Evolutionary conservation across 345 rosid genomes (phyloP), one percentile per base, ranked within the genome.

Genomic region (Brassica rapa): DNA sequence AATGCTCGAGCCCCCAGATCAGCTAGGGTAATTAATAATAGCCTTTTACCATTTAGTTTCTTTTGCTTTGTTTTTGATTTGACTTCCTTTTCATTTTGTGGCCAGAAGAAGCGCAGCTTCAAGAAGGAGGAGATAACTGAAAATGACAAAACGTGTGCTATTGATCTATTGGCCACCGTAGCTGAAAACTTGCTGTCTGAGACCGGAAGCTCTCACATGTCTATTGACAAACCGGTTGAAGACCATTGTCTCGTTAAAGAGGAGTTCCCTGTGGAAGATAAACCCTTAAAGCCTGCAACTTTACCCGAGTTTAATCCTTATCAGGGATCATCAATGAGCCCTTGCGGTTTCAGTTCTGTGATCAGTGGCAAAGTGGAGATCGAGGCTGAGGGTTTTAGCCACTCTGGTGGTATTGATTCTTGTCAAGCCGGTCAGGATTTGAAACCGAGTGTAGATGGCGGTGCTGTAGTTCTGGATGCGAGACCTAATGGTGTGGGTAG

Each of bases 111-210:
- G 88, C 87, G 96, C 76, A 41, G 81, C 75, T 60, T 87, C 1
- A 83, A 80, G 70, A 83, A 87, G 86, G 85, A 87, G 86, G 85
- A 80, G 76, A 81, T 77, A 72, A 37, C 15, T 62, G 91, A 82
- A 77, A 91, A 84, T 77, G 84, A 81, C 53, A 79, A 82, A 77
- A 82, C 83, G 85, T 81, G 88, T 81, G 89, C 97, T 4, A 89
- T 95, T 77, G 96, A 93, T 85, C 85, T 95, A 72, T 79, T 95
- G 87, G 99, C 99, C 82, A 87, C 93, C 64, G 92, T 93, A 81
- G 99, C 99, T 78, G 96, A 93, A 74, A 89, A 90, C 72, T 74
- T 95, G 68, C 82, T 88, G 72, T 84, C 79, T 3, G 93, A 88
- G 77, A 87, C 70, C 30, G 82, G 81, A 72, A 75, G 73, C 73